Evolutionary conservation across 176 grass and related monocot genomes (phyloP).

Genomic region (Cenchrus fungigraminus): DNA sequence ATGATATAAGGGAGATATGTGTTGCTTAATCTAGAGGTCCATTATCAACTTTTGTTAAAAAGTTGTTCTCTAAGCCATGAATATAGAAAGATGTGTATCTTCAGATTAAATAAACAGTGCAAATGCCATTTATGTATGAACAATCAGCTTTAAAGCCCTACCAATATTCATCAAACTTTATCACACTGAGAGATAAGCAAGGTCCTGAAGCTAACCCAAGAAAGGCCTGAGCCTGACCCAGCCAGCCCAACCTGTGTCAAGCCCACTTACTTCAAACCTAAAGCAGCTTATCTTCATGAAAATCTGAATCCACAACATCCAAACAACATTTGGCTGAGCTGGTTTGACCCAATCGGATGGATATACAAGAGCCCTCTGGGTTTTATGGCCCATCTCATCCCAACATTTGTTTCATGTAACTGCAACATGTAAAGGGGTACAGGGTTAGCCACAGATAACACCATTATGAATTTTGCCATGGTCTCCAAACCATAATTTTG

Average conservation of each 20-base stretch:
- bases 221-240: background rate
- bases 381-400: background rate
- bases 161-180: background rate
- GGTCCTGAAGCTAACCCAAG: background rate
- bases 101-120: background rate
- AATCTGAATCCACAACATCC: background rate
- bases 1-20: background rate
- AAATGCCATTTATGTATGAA: background rate
- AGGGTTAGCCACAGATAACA: background rate
- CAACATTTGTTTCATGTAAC: slow-evolving; percentile 2
- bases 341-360: background rate
- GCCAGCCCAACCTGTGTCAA: background rate
- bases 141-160: background rate
- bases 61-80: background rate
- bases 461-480: background rate
- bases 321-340: slow-evolving; percentile 12
- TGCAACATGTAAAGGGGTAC: background rate
- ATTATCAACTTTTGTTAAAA: background rate
- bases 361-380: background rate
- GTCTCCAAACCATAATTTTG: background rate
- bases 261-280: background rate
- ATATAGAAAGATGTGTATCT: background rate
- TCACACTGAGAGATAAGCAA: background rate
- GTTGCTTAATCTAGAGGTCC: background rate
- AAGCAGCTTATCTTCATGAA: background rate